Percentiles rank a stretch among this genome's conserved stretches.
phyloP scores from a whole-genome alignment of 352 stramenopile species.

The Pythium angustatum region DNA sequence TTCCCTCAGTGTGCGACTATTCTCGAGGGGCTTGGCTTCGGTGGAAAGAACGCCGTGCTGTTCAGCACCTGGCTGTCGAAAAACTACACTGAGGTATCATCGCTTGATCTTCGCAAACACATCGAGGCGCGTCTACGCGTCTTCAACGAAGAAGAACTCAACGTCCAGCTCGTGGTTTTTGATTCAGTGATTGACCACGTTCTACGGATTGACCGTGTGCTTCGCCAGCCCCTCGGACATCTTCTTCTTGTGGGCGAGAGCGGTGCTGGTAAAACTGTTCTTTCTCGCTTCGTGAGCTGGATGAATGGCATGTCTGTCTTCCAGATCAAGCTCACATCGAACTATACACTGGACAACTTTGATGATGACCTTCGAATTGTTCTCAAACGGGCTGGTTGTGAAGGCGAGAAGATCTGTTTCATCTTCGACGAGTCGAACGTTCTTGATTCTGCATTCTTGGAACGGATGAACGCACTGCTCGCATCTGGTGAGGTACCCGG shows the following conservation, averaged over 20 bases:
- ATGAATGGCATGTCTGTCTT: constrained; percentile 99
- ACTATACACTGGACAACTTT: constrained; percentile 99
- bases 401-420: constrained; percentile 99
- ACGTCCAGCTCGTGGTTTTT: constrained; percentile 99
- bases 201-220: constrained; percentile 97
- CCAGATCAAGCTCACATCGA: constrained; percentile 99
- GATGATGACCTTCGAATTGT: constrained; percentile 98
- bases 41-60: constrained; percentile 92
- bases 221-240: constrained; percentile 98
- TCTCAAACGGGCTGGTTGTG: constrained; percentile 96
- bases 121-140: constrained; percentile 95
- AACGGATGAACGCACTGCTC: constrained; percentile 99
- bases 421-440: constrained; percentile 99
- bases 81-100: constrained; percentile 94
- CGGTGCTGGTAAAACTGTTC: constrained; percentile 98
- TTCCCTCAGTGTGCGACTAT: constrained; percentile 81
- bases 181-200: constrained; percentile 99
- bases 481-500: constrained; percentile 99
- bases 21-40: constrained; percentile 69
- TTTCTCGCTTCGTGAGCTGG: constrained; percentile 99
- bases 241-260: constrained; percentile 98
- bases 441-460: constrained; percentile 97
- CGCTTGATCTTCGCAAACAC: constrained; percentile 94
- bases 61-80: constrained; percentile 99
- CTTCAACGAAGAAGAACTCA: constrained; percentile 99